Evolutionary conservation across 495 filamentous ascomycete genomes (phyloP).

Genomic region (Saxophila tyrrhenica): DNA sequence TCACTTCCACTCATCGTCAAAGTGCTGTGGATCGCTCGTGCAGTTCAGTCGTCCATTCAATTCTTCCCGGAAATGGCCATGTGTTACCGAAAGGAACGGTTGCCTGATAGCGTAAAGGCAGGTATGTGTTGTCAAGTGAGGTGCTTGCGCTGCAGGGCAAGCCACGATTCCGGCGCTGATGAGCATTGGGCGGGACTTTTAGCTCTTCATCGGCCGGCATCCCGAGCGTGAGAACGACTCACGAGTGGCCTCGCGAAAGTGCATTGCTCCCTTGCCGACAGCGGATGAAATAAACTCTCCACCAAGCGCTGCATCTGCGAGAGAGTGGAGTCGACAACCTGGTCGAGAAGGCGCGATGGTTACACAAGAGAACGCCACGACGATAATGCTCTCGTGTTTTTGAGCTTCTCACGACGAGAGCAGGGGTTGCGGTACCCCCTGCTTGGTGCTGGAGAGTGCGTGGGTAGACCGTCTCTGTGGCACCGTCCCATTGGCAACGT

Average conservation of each 20-base stretch:
- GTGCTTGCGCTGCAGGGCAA: slow-evolving; percentile 6
- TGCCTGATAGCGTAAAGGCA: slow-evolving; percentile 2
- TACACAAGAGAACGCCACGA: neutral
- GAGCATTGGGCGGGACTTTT: too few relatives aligned
- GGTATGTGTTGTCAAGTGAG: slow-evolving; percentile 10
- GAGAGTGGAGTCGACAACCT: neutral
- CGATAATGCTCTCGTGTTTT: too few relatives aligned
- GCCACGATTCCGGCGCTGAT: neutral
- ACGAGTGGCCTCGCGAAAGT: neutral
- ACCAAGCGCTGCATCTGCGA: neutral
- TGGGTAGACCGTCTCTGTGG: slow-evolving; percentile 1
- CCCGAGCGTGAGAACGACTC: too few relatives aligned
- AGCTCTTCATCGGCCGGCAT: too few relatives aligned
- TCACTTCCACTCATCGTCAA: neutral
- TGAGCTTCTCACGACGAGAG: neutral
- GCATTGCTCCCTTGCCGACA: too few relatives aligned
- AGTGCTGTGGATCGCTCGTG: neutral
- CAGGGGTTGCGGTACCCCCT: neutral
- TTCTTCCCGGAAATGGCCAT: neutral
- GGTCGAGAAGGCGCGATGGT: neutral
- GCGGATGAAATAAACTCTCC: too few relatives aligned
- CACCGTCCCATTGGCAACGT: neutral
- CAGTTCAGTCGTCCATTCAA: neutral
- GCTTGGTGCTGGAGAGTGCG: neutral
- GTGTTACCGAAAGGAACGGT: slow-evolving; percentile 2